Base-by-base conservation (phyloP, 2,329 filamentous ascomycete genomes). In the Trichophaea hybrida region DNA sequence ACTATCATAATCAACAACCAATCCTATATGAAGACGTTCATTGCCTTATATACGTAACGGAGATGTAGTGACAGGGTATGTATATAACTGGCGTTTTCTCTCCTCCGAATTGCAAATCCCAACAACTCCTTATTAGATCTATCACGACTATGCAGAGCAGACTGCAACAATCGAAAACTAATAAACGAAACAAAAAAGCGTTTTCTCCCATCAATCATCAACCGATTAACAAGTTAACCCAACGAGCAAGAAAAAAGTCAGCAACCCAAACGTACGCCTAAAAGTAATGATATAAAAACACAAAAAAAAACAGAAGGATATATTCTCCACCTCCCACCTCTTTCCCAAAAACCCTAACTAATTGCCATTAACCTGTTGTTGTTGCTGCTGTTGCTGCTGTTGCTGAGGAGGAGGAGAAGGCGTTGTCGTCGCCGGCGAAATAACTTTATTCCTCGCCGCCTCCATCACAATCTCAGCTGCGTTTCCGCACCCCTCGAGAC, bases 401-500 rank as follows among this genome's bases (percentile, higher is more conserved):
- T 24, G 24, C 1, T 1, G 24, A 24, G 24, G 24, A 24, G 24
- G 24, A 24, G 24, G 24, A 24, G 24, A 24, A 24, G 24, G 24
- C 24, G 24, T 24, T 3, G 24, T 46, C 40, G 24, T 46, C n/a
- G 13, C 40, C 5, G 53, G 53, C 5, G 53, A 31, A 6, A 71
- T 61, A 33, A 74, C 71, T 71, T 86, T 90, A 10, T 76, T 74
- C 59, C 79, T 79, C 58, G 86, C 76, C 44, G 88, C 78, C 17
- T 79, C 78, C 10, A 83, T 73, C 4, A 96, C 76, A 63, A 83
- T 78, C 38, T 84, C 79, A 34, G 86, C 87, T 2, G 87, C 76
- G 65, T 89, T 53, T 6, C 56, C 46, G 10, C 10, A 35, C n/a
- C 49, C 56, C 32, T 58, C 56, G 6, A 58, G 34, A 5, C n/a